Base-by-base conservation (phyloP, 495 filamentous ascomycete species). In the Xylaria flabelliformis region DNA sequence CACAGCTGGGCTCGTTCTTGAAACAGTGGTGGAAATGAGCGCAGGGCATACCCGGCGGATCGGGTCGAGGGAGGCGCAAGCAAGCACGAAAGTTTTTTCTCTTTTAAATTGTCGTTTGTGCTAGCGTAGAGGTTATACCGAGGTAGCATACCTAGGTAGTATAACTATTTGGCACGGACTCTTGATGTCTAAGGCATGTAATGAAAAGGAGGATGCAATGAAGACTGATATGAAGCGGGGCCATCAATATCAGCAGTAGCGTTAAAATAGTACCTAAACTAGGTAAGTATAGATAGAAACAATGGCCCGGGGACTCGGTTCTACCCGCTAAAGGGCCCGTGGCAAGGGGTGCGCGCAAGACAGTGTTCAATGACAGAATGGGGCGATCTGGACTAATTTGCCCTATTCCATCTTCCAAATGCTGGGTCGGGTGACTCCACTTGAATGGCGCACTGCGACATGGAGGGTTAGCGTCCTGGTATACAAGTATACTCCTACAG, bases 11-110 rank as follows among this genome's bases (percentile, higher is more conserved):
- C 44, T 64, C 26, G 58, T 51, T 53, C 29, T 51, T 61, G 56
- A 64, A 69, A 70, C 68, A 53, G 32, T 32, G 15, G 58, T 58
- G 59, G 59, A 70, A 70, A 64, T 70, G 36, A 70, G 56, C 56
- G 56, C 51, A 39, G 39, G 55, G 42, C 67, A 48, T 21, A 70
- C 46, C 68, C 68, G 58, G 59, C 24, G 64, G 68, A 59, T 53
- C 36, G 68, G 68, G 58, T 70, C 68, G 58, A 44, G 26, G 46
- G 58, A 50, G 39, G n/a, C n/a, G 61, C 56, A 51, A n/a, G 44
- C 24, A 67, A 67, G 64, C 46, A 39, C 44, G 12, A 39, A 39
- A 46, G 34, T 24, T 29, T 39, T 42, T 39, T 36, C 41, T 12
- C 32, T 26, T 44, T 42, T 8, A 44, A 17, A 46, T 64, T 44